These are phyloP conservation scores for Leptographium lundbergii DNA, from an alignment of 2,329 filamentous ascomycete species.

Conservation along the genomic window DNA sequence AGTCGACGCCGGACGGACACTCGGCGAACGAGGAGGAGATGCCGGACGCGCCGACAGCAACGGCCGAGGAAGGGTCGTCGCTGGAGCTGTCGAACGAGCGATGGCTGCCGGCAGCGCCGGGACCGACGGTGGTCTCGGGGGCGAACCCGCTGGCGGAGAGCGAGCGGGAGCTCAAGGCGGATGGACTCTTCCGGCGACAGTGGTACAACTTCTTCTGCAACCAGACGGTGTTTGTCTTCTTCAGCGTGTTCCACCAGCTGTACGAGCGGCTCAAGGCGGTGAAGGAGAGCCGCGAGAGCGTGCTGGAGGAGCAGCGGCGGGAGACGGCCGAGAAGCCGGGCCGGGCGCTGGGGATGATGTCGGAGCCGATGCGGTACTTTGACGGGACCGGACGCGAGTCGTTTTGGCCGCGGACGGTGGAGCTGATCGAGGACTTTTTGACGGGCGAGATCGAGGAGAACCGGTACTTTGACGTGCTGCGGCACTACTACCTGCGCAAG, in stretches of 20 bases:
- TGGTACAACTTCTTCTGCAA: slow-evolving; percentile 89
- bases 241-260: slow-evolving; percentile 83
- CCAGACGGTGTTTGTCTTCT: slow-evolving; percentile 84
- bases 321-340: slow-evolving; percentile 69
- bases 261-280: slow-evolving; percentile 75
- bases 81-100: slow-evolving; percentile 52
- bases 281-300: slow-evolving; percentile 65
- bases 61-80: slow-evolving; percentile 18
- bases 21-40: slow-evolving; percentile 69
- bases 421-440: slow-evolving; percentile 78
- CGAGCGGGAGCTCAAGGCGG: slow-evolving; percentile 55
- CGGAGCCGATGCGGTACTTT: slow-evolving; percentile 71
- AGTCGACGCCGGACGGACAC: slow-evolving; percentile 74
- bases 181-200: slow-evolving; percentile 68
- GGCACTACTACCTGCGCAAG: slow-evolving; percentile 79
- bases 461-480: slow-evolving; percentile 79
- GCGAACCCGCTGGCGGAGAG: slow-evolving; percentile 40
- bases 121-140: slow-evolving; percentile 38
- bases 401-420: slow-evolving; percentile 76
- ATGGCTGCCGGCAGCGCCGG: slow-evolving; percentile 50
- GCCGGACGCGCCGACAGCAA: slow-evolving; percentile 39
- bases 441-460: slow-evolving; percentile 68
- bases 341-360: slow-evolving; percentile 68
- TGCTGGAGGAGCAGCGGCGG: slow-evolving; percentile 60
- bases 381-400: slow-evolving; percentile 48